phyloP scores from a whole-genome alignment of 352 stramenopile species.

The Aphanomyces cochlioides region DNA sequence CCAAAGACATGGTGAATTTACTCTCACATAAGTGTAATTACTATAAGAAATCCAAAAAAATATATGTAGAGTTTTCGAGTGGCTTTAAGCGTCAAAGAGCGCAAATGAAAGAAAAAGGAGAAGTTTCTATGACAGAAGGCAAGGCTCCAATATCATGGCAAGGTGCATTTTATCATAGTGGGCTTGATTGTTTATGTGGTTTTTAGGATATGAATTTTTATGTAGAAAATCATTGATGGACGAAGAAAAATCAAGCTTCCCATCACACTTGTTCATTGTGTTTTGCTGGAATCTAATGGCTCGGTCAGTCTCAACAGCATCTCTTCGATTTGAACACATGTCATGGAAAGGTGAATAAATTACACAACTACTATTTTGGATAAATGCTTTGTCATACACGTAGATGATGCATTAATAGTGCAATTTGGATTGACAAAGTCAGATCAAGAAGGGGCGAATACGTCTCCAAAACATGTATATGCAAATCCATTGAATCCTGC shows the following conservation, averaged over 20 bases:
- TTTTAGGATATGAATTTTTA: slow-evolving; percentile 4
- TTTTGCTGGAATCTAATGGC: slow-evolving; percentile 9
- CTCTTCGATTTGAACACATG: background rate
- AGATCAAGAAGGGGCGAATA: background rate
- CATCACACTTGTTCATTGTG: background rate
- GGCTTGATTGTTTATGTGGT: background rate
- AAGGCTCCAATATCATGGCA: no score
- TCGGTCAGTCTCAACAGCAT: background rate
- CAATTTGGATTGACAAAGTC: background rate
- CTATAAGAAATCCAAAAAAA: background rate
- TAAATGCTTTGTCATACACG: background rate
- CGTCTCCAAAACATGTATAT: slow-evolving; percentile 1
- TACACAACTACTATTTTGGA: background rate
- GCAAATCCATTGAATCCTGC: background rate
- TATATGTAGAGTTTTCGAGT: background rate
- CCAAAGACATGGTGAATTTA: background rate
- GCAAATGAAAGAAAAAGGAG: slow-evolving; percentile 4
- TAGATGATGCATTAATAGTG: background rate
- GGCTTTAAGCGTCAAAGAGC: no score
- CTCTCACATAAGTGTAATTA: background rate
- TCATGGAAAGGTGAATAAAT: slow-evolving; percentile 5
- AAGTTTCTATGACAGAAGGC: no score
- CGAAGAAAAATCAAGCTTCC: background rate
- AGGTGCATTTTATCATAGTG: background rate
- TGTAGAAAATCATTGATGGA: background rate